Conservation (phyloP, 2,329 filamentous ascomycete genomes). For the Aspergillus floridensis region DNA sequence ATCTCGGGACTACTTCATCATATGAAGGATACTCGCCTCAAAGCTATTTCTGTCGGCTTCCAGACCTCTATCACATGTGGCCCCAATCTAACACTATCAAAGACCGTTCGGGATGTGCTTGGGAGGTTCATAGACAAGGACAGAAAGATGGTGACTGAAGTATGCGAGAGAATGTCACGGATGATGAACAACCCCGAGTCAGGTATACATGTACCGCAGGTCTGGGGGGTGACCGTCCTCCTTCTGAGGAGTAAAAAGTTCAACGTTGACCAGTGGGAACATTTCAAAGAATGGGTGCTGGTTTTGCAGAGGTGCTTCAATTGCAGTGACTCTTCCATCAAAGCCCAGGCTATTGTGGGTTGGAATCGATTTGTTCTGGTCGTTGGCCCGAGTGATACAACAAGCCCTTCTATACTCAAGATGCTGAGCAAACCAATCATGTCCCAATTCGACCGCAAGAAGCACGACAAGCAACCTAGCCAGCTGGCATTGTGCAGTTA, state of each 20-base stretch:
- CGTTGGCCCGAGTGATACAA: constrained; percentile 62
- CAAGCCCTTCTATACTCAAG: constrained; percentile 55
- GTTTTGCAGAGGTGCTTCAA: constrained; percentile 85
- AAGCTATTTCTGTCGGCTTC: constrained; percentile 71
- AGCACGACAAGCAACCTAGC: constrained; percentile 52
- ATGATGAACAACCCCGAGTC: constrained; percentile 64
- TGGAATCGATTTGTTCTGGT: constrained; percentile 84
- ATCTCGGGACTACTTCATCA: constrained; percentile 78
- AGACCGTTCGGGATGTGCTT: constrained; percentile 57
- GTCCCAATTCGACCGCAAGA: constrained; percentile 66
- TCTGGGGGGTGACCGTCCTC: constrained; percentile 82
- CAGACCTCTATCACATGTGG: constrained; percentile 69
- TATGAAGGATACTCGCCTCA: constrained; percentile 70
- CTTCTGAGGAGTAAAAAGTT: constrained; percentile 64
- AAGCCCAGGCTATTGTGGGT: constrained; percentile 73
- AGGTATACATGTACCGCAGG: constrained; percentile 70
- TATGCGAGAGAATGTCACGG: constrained; percentile 63
- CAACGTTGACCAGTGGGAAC: constrained; percentile 65
- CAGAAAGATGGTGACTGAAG: constrained; percentile 66
- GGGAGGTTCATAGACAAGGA: constrained; percentile 53
- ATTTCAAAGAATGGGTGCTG: constrained; percentile 70
- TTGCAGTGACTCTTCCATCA: constrained; percentile 66
- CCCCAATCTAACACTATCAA: constrained; percentile 65
- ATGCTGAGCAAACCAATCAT: constrained; percentile 68
- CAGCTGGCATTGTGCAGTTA: constrained; percentile 69